Conservation (phyloP, 345 rosid species). For the Moricandia moricandioides region DNA sequence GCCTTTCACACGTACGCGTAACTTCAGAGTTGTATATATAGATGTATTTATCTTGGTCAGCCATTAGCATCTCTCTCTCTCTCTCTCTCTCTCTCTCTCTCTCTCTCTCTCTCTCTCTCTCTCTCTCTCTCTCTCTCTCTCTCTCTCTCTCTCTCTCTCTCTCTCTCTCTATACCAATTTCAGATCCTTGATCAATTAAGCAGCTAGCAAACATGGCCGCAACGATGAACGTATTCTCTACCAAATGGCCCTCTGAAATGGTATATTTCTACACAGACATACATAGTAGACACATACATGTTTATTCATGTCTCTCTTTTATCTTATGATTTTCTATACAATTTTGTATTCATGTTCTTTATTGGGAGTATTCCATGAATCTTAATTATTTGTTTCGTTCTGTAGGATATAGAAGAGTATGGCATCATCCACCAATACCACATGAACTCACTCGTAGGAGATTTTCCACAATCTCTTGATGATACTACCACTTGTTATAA, state of each 20-base stretch:
- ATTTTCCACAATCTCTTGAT: conserved; percentile 24
- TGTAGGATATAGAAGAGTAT: conserved; percentile 30
- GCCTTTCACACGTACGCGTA: not conserved
- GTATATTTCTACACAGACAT: not conserved
- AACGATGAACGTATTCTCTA: not conserved
- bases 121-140: not conserved
- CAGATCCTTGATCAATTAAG: not conserved
- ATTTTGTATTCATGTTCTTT: not conserved
- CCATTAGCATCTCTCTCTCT: not conserved
- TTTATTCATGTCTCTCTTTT: not conserved
- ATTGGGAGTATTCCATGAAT: not conserved
- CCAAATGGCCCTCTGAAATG: not conserved
- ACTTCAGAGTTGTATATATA: not conserved
- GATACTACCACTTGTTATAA: not conserved
- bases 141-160: not conserved
- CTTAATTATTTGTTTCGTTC: not conserved
- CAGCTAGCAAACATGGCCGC: not conserved
- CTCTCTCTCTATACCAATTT: no score
- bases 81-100: no score
- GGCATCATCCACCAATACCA: conserved; percentile 28
- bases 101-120: not conserved
- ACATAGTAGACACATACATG: not conserved
- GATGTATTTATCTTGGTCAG: not conserved
- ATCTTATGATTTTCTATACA: not conserved
- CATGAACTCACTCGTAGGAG: conserved; percentile 30